Percentiles rank a stretch among this genome's conserved stretches.
Evolutionary conservation across 1,284 basidiomycete species (phyloP).

Genomic region (Neotropicomus parvogracilis): DNA sequence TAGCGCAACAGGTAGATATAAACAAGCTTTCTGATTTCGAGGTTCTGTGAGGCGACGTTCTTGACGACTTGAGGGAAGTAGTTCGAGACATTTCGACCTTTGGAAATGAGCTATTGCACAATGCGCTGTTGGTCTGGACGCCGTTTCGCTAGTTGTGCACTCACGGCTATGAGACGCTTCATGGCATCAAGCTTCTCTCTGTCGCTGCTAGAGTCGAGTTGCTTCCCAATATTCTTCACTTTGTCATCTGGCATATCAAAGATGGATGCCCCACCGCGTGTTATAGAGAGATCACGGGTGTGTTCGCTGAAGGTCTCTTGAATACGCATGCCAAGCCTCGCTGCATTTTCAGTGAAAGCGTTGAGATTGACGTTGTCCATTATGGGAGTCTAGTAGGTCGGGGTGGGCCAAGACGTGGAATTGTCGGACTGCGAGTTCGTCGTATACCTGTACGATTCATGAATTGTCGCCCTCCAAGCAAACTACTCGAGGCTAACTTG

Average conservation of each 20-base stretch:
- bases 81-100: conserved; percentile 85
- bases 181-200: conserved; percentile 89
- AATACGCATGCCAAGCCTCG: conserved; percentile 71
- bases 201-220: conserved; percentile 84
- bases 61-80: conserved; percentile 95
- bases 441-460: conserved; percentile 3
- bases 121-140: conserved; percentile 11
- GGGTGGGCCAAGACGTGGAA: background rate
- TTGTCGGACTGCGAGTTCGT: conserved; percentile 6
- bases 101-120: conserved; percentile 77
- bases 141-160: conserved; percentile 29
- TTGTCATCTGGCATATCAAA: conserved; percentile 74
- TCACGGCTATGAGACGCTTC: conserved; percentile 87
- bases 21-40: conserved; percentile 95
- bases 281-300: conserved; percentile 65
- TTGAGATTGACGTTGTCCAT: conserved; percentile 55
- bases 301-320: conserved; percentile 77
- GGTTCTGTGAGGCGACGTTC: conserved; percentile 85
- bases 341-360: conserved; percentile 74
- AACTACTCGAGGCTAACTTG: background rate
- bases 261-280: conserved; percentile 49
- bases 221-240: conserved; percentile 72
- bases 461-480: too few species aligned
- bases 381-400: conserved; percentile 2
- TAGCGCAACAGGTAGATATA: conserved; percentile 96